These are phyloP conservation scores for Stereum hirsutum DNA, from an alignment of 1,284 basidiomycete genomes.

Conservation along the genomic window DNA sequence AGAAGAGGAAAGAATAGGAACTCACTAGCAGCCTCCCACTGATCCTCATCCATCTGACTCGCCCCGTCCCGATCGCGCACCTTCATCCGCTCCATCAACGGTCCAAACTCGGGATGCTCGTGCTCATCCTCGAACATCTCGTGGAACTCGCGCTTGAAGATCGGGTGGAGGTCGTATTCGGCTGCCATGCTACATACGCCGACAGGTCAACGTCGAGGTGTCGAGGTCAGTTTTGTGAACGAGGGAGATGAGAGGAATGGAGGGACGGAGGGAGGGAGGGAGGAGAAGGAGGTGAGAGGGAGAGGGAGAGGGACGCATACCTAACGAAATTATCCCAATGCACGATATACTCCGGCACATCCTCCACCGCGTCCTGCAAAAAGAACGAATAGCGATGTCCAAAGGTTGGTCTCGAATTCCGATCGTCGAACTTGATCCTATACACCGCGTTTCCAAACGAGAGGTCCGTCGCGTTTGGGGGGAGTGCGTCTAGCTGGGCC, in stretches of 20 bases:
- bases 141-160: constrained; percentile 87
- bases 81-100: constrained; percentile 79
- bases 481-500: constrained; percentile 58
- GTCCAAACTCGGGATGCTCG: constrained; percentile 67
- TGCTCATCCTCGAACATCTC: constrained; percentile 77
- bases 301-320: no score
- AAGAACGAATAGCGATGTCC: constrained; percentile 95
- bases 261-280: neutral
- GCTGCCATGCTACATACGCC: constrained; percentile 62
- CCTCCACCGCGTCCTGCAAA: constrained; percentile 90
- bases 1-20: constrained; percentile 14
- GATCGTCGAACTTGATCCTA: constrained; percentile 76
- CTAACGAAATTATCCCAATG: constrained; percentile 87
- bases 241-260: no score
- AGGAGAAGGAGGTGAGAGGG: constrained; percentile 1
- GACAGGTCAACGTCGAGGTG: no score
- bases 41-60: constrained; percentile 85
- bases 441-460: constrained; percentile 91
- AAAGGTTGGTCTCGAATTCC: constrained; percentile 54
- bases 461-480: constrained; percentile 49
- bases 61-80: constrained; percentile 79
- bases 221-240: no score
- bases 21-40: constrained; percentile 96
- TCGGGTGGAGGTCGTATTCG: constrained; percentile 69
- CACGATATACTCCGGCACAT: constrained; percentile 96